Evolutionary conservation across 2,329 filamentous ascomycete genomes (phyloP).

Genomic region (Claviceps pazoutovae): DNA sequence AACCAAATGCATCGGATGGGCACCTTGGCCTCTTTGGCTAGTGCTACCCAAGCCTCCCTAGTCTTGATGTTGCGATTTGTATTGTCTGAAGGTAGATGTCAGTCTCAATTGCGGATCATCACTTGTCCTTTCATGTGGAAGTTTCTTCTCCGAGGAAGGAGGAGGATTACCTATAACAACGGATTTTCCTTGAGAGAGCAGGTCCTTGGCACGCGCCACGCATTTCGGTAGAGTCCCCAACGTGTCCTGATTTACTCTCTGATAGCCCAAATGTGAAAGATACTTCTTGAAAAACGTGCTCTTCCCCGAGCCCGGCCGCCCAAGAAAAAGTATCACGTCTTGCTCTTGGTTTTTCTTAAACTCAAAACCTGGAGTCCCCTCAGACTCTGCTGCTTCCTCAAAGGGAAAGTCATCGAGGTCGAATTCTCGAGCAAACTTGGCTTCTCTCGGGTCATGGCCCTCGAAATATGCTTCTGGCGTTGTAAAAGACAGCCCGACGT

Average conservation of each 20-base stretch:
- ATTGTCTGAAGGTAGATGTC: slow-evolving; percentile 50
- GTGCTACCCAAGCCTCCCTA: slow-evolving; percentile 60
- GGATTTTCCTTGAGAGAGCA: slow-evolving; percentile 49
- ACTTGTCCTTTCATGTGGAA: slow-evolving; percentile 2
- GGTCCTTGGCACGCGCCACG: slow-evolving; percentile 56
- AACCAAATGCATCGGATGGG: slow-evolving; percentile 81
- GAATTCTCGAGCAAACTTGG: slow-evolving; percentile 52
- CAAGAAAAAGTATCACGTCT: slow-evolving; percentile 76
- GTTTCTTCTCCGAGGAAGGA: slow-evolving; percentile 2
- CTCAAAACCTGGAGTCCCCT: slow-evolving; percentile 25
- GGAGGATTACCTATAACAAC: slow-evolving; percentile 59
- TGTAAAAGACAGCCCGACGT: slow-evolving; percentile 64
- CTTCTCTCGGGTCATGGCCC: slow-evolving; percentile 43
- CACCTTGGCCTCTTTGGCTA: slow-evolving; percentile 56
- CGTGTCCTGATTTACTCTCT: slow-evolving; percentile 78
- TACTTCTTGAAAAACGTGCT: slow-evolving; percentile 77
- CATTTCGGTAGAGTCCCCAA: slow-evolving; percentile 61
- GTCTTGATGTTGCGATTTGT: slow-evolving; percentile 80
- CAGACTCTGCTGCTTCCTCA: slow-evolving; percentile 9
- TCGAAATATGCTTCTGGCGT: slow-evolving; percentile 93
- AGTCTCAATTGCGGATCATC: background rate
- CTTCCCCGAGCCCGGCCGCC: slow-evolving; percentile 81
- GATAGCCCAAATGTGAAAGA: slow-evolving; percentile 65
- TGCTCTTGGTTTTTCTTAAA: slow-evolving; percentile 48
- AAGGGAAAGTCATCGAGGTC: slow-evolving; percentile 49